Evolutionary conservation across 2,329 filamentous ascomycete species (phyloP).

Genomic region (Tolypocladium endophyticum): DNA sequence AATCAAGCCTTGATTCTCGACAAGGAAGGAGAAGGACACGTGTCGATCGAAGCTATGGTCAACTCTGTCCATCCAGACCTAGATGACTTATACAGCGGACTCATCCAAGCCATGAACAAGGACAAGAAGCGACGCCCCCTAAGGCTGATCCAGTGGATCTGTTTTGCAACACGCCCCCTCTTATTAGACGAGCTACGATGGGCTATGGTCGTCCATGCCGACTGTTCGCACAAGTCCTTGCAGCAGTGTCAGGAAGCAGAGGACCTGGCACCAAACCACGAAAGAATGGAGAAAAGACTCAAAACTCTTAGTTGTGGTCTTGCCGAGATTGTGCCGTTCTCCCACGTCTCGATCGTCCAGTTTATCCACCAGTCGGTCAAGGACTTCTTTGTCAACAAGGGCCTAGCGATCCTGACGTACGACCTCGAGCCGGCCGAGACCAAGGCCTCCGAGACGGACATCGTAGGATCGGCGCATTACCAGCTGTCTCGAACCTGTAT

Average conservation of each 20-base stretch:
- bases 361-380: conserved; percentile 24
- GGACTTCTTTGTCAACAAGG: conserved; percentile 18
- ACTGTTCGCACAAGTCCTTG: conserved; percentile 9
- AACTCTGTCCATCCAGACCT: conserved; percentile 11
- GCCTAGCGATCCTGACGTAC: conserved; percentile 3
- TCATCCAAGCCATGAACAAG: conserved; percentile 11
- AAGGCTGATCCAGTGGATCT: conserved; percentile 22
- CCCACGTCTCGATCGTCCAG: conserved; percentile 10
- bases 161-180: conserved; percentile 15
- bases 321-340: conserved; percentile 9
- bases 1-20: conserved; percentile 2
- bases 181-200: conserved; percentile 17
- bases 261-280: conserved; percentile 6
- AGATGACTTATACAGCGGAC: conserved; percentile 12
- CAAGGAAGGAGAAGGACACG: conserved; percentile 9
- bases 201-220: conserved; percentile 15
- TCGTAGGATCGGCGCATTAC: not conserved
- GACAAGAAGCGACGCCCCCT: conserved; percentile 10
- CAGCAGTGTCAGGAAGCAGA: conserved; percentile 6
- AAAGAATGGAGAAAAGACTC: conserved; percentile 8
- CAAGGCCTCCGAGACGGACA: not conserved
- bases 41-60: conserved; percentile 4
- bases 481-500: conserved; percentile 13
- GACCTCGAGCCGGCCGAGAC: too few relatives aligned
- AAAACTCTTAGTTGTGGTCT: conserved; percentile 17